Conservation (phyloP, 129 eudicot species). For the Pulicaria dysenterica region DNA sequence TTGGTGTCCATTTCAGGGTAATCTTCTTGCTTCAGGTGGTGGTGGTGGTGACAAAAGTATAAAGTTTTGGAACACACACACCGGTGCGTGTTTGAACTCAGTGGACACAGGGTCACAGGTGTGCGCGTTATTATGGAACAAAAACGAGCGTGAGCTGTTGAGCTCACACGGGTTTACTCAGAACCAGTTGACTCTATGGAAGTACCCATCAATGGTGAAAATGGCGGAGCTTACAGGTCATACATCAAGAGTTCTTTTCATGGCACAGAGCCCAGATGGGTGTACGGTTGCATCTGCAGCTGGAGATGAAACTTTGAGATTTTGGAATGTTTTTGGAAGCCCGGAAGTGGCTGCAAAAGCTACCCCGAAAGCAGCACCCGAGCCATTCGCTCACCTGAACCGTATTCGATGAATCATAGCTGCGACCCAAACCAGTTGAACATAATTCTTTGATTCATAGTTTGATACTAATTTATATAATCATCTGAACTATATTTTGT, state of each 20-base stretch:
- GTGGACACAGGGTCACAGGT: conserved; percentile 93
- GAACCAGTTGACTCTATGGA: conserved; percentile 93
- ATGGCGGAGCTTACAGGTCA: conserved; percentile 92
- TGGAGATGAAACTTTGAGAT: conserved; percentile 87
- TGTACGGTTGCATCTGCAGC: conserved; percentile 97
- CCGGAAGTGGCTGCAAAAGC: conserved; percentile 88
- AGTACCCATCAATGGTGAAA: conserved; percentile 95
- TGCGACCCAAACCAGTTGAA: not conserved
- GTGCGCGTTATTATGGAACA: conserved; percentile 85
- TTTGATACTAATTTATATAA: not conserved
- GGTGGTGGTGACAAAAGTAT: conserved; percentile 86
- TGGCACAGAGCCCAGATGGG: conserved; percentile 96
- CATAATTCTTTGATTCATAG: not conserved
- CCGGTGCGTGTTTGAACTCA: conserved; percentile 86
- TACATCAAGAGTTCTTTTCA: conserved; percentile 82
- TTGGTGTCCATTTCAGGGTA: conserved; percentile 93
- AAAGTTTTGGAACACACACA: conserved; percentile 95
- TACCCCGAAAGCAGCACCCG: conserved; percentile 59
- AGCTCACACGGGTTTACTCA: conserved; percentile 93
- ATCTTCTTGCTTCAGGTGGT: conserved; percentile 87
- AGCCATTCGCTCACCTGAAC: conserved; percentile 87
- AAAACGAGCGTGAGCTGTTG: conserved; percentile 77
- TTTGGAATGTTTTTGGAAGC: conserved; percentile 94
- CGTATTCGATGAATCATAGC: conserved; percentile 53
- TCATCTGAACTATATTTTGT: not conserved